A percentile compares a stretch with the other conserved stretches of the same genome.
Conservation (phyloP, 768 basidiomycete genomes). For the Leucosporidium yakuticum region DNA sequence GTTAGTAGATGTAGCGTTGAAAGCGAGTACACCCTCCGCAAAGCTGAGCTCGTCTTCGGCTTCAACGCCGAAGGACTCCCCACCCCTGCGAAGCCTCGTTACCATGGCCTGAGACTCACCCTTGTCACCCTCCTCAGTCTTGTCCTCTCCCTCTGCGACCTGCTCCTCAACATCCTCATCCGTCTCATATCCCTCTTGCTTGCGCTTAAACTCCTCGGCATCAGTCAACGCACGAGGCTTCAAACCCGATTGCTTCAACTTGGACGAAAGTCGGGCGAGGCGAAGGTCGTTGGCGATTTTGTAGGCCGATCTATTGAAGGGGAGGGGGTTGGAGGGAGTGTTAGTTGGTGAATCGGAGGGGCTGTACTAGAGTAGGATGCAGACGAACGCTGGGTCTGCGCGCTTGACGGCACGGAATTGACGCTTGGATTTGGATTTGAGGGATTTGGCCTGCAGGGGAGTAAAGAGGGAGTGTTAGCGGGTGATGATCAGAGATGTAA, state of each 20-base stretch:
- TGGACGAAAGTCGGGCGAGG: conserved; percentile 9
- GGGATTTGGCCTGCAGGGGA: conserved; percentile 23
- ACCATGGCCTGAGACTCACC: too few relatives aligned
- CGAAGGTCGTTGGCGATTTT: conserved; percentile 27
- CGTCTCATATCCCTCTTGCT: conserved; percentile 32
- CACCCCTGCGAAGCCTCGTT: too few relatives aligned
- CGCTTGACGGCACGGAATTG: conserved; percentile 23
- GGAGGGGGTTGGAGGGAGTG: background rate
- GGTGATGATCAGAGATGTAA: background rate
- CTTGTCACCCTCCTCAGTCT: conserved; percentile 14
- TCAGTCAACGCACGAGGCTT: conserved; percentile 30
- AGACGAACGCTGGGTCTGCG: conserved; percentile 22
- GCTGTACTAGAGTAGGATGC: background rate
- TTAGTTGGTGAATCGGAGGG: background rate
- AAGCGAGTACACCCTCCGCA: too few relatives aligned
- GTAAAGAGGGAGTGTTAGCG: background rate
- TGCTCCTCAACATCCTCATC: conserved; percentile 30
- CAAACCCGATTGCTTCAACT: conserved; percentile 17
- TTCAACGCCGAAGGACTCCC: too few relatives aligned
- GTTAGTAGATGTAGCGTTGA: too few relatives aligned
- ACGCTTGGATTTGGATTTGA: conserved; percentile 20
- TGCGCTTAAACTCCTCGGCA: conserved; percentile 29
- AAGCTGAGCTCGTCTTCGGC: too few relatives aligned
- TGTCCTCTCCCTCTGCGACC: conserved; percentile 19
- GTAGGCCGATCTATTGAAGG: conserved; percentile 19